A percentile compares a stretch with the other conserved stretches of the same genome.
Evolutionary conservation across 495 filamentous ascomycete species (phyloP).

Genomic region (Hyaloscypha finlandica): DNA sequence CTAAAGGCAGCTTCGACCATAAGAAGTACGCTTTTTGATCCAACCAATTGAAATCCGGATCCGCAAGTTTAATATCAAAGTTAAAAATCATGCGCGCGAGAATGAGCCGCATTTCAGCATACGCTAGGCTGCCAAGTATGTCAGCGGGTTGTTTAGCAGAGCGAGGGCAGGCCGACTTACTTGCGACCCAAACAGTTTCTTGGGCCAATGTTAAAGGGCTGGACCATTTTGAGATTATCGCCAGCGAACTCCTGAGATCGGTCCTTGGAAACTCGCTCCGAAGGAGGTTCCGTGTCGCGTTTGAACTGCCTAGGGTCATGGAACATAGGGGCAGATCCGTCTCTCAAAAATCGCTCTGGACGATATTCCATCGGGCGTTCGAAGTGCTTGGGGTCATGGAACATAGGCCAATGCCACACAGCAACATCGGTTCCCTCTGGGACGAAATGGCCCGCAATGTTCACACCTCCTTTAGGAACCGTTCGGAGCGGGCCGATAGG

Average conservation of each 20-base stretch:
- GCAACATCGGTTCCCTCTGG: constrained; percentile 2
- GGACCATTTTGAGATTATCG: constrained; percentile 47
- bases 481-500: constrained; percentile 56
- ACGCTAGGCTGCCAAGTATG: constrained; percentile 45
- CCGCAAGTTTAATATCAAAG: constrained; percentile 43
- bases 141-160: no score
- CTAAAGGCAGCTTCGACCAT: no score
- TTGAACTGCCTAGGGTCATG: no score
- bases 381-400: neutral
- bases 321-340: no score
- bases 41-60: neutral
- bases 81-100: constrained; percentile 55
- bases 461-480: neutral
- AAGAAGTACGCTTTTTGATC: no score
- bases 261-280: constrained; percentile 34
- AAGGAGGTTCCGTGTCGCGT: neutral
- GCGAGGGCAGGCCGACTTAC: no score
- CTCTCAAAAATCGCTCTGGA: no score
- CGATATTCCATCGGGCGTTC: no score
- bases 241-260: constrained; percentile 32
- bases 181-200: constrained; percentile 57
- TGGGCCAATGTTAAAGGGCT: constrained; percentile 59
- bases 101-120: constrained; percentile 54
- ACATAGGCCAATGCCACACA: neutral
- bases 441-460: neutral